Evolutionary conservation across 23 red algal genomes (phyloP).

Genomic region (Agarophyton chilense): DNA sequence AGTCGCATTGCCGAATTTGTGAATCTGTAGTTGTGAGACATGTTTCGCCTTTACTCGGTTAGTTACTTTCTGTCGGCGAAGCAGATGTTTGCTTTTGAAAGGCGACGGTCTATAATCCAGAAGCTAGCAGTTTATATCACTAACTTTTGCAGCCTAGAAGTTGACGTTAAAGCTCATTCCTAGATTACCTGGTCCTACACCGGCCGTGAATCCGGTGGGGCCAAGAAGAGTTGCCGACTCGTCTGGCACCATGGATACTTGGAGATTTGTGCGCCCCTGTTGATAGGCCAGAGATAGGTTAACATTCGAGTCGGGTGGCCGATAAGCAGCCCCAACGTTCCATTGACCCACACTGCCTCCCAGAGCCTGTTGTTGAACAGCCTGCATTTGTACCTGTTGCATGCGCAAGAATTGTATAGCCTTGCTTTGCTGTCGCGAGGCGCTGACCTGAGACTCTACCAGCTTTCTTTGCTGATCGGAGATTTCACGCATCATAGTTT

Average conservation of each 20-base stretch:
- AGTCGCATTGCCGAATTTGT: neutral
- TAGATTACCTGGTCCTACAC: constrained; percentile 94
- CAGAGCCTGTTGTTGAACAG: constrained; percentile 87
- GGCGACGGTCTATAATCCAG: neutral
- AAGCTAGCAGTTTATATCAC: constrained; percentile 22
- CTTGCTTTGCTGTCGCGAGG: constrained; percentile 76
- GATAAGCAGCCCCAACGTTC: constrained; percentile 97
- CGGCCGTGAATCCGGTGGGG: constrained; percentile 86
- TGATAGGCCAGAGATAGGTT: constrained; percentile 96
- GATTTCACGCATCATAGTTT: constrained; percentile 88
- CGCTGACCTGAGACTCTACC: constrained; percentile 71
- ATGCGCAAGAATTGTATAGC: constrained; percentile 95
- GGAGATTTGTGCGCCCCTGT: constrained; percentile 91
- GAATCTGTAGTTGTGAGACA: neutral
- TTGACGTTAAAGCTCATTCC: constrained; percentile 99
- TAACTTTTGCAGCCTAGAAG: constrained; percentile 54
- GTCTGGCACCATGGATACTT: constrained; percentile 95
- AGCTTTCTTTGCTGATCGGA: constrained; percentile 79
- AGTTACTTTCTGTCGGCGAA: neutral
- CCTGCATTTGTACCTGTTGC: constrained; percentile 95
- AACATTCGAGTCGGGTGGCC: constrained; percentile 96
- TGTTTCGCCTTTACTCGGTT: neutral
- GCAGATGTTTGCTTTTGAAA: neutral
- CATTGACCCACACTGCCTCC: constrained; percentile 90
- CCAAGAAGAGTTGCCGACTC: constrained; percentile 88